Base-by-base conservation (phyloP, 352 stramenopile genomes). In the Phytophthora chlamydospora region DNA sequence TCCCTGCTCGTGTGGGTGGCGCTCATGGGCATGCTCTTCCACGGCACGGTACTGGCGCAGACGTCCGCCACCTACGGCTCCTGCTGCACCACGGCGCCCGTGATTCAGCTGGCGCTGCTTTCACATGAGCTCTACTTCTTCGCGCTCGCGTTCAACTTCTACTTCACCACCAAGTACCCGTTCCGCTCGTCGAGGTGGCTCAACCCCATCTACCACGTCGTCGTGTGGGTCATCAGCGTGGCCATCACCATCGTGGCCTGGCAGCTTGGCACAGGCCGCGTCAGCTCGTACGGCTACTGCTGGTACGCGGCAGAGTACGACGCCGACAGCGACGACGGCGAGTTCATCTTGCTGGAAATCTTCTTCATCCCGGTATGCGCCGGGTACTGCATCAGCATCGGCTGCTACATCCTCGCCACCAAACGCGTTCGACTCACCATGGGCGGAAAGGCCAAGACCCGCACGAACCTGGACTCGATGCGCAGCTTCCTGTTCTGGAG, bases 111-210 rank as follows among this genome's bases (percentile, higher is more conserved):
- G 13, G 75, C 80, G 58, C 72, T 96, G 44, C 60, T 95, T 19
- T 84, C 76, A 4, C 81, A 93, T 38, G 85, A 96, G 48, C 74
- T 95, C 12, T 96, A 94, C 69, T 87, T 95, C 53, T 93, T 91
- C 58, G 80, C 81, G 32, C 75, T 96, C 44, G 86, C 86, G 41
- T 91, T 91, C 68, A 80, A 92, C 68, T 90, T 92, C 39, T 95
- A 95, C 72, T 91, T 90, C 66, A 91, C 83, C 34, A 95, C 84
- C 78, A 91, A 92, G 72, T 92, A 89, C 60, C 88, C 88, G 49
- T 96, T 96, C 61, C 73, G 73, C 32, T 90, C 80, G 36, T 85
- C 82, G n/a, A 68, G 78, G 40, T 89, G 75, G 69, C 78, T 92
- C 47, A 75, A 79, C 29, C 68, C 68, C 16, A 66, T 92, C 51